phyloP scores from a whole-genome alignment of 2,329 filamentous ascomycete genomes.

The Endothia cerciana region DNA sequence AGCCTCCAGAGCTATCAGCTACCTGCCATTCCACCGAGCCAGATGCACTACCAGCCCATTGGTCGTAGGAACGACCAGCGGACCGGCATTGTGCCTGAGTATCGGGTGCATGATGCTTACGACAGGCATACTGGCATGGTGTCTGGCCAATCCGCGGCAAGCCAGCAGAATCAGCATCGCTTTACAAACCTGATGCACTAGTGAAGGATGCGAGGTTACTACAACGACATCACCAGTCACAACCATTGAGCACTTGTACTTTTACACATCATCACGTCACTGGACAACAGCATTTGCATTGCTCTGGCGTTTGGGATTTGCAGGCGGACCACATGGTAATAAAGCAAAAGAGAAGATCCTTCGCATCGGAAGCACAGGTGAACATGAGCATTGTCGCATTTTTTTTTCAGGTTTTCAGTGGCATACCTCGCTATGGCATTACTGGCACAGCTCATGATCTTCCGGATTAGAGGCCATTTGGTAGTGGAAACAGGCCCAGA shows the following conservation, averaged over 20 bases:
- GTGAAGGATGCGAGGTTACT: neutral
- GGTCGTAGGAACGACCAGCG: slow-evolving; percentile 71
- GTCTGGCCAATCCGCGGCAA: slow-evolving; percentile 10
- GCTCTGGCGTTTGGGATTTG: neutral
- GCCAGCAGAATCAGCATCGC: slow-evolving; percentile 21
- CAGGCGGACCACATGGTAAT: neutral
- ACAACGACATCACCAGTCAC: neutral
- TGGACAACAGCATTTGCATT: slow-evolving; percentile 1
- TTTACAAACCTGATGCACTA: slow-evolving; percentile 25
- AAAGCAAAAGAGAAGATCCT: neutral
- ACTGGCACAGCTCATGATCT: neutral
- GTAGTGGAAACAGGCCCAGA: neutral
- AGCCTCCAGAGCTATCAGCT: slow-evolving; percentile 77
- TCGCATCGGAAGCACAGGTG: slow-evolving; percentile 2
- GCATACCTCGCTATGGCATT: slow-evolving; percentile 1
- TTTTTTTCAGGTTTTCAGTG: neutral
- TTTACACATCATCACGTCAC: neutral
- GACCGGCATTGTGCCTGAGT: slow-evolving; percentile 72
- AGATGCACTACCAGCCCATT: slow-evolving; percentile 84
- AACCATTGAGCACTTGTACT: neutral
- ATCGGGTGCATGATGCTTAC: slow-evolving; percentile 34
- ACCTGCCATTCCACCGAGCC: slow-evolving; percentile 57
- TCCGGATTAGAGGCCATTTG: neutral
- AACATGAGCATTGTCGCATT: slow-evolving; percentile 10
- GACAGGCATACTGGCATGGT: slow-evolving; percentile 19